Percentiles rank a stretch among this genome's conserved stretches.
Conservation (phyloP, 2,329 filamentous ascomycete species). For the Coniella vitis region DNA sequence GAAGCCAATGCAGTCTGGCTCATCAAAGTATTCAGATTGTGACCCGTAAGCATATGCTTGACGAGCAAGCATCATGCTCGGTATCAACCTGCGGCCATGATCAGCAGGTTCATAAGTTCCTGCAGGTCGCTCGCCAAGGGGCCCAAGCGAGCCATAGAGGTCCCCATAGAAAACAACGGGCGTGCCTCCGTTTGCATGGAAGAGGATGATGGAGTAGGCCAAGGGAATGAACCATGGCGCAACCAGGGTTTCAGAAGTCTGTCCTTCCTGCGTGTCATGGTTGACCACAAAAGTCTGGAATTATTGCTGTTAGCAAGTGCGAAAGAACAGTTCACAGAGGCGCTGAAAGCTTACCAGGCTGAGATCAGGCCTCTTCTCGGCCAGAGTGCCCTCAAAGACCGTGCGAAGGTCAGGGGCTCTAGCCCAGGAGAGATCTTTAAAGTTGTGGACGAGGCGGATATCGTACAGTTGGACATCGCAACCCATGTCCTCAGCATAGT, state of each 20-base stretch:
- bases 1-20: conserved; percentile 53
- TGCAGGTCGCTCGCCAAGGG: conserved; percentile 19
- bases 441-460: conserved; percentile 57
- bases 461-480: conserved; percentile 56
- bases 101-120: conserved; percentile 40
- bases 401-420: conserved; percentile 22
- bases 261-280: conserved; percentile 47
- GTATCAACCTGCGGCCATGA: conserved; percentile 31
- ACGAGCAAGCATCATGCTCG: conserved; percentile 53
- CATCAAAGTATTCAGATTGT: conserved; percentile 58
- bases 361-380: not conserved
- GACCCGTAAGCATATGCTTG: conserved; percentile 60
- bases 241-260: conserved; percentile 41
- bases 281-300: conserved; percentile 58
- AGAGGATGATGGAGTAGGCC: conserved; percentile 61
- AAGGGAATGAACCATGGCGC: conserved; percentile 58
- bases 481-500: conserved; percentile 50
- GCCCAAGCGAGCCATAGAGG: conserved; percentile 52
- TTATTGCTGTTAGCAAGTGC: not conserved
- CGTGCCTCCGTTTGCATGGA: conserved; percentile 50
- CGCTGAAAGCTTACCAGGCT: not conserved
- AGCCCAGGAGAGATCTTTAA: conserved; percentile 48
- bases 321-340: not conserved
- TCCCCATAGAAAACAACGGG: conserved; percentile 67
- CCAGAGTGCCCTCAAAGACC: conserved; percentile 5